These are phyloP conservation scores for Cupressus sempervirens DNA, from an alignment of 75 land plant species.

Conservation along the genomic window DNA sequence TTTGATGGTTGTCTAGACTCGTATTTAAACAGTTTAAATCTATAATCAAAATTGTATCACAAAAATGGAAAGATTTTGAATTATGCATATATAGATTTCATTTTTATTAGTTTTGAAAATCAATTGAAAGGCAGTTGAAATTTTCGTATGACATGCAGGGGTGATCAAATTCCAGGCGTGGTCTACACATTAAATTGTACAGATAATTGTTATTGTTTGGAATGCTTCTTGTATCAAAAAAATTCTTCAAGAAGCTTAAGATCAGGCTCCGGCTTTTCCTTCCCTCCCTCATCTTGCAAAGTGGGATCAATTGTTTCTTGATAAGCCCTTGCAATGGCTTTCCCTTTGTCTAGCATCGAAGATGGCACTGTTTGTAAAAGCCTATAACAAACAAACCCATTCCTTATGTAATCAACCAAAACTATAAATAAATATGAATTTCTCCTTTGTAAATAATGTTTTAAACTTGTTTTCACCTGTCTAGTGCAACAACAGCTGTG, in stretches of 20 bases:
- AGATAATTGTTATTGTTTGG: background rate
- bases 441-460: background rate
- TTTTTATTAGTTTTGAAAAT: too few relatives aligned
- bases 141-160: too few relatives aligned
- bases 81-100: too few relatives aligned
- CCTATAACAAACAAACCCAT: slow-evolving; percentile 34
- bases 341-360: slow-evolving; percentile 64
- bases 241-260: slow-evolving; percentile 48
- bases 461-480: slow-evolving; percentile 45
- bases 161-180: too few relatives aligned
- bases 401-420: background rate
- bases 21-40: too few relatives aligned
- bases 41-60: too few relatives aligned
- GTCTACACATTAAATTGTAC: too few relatives aligned
- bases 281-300: slow-evolving; percentile 14
- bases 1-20: too few relatives aligned
- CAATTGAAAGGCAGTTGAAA: too few relatives aligned
- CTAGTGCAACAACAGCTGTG: slow-evolving; percentile 55
- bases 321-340: slow-evolving; percentile 79
- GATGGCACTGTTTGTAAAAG: slow-evolving; percentile 87
- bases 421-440: background rate
- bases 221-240: slow-evolving; percentile 17
- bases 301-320: slow-evolving; percentile 20
- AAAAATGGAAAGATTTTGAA: too few relatives aligned
- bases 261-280: slow-evolving; percentile 29